Conservation (phyloP, 2,329 filamentous ascomycete genomes). For the Colletotrichum aenigma region DNA sequence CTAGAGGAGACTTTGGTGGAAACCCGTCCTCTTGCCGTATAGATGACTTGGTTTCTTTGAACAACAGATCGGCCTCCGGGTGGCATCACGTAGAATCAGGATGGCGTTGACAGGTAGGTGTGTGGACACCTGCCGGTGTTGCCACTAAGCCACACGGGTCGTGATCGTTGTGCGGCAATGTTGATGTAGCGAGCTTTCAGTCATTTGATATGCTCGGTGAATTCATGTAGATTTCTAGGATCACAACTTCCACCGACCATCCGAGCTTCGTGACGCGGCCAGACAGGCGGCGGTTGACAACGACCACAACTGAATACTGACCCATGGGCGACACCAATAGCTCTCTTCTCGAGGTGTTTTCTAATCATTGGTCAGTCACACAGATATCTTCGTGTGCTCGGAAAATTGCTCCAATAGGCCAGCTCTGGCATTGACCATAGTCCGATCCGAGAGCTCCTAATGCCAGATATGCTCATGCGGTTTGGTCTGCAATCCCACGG, state of each 20-base stretch:
- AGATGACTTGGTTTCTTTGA: neutral
- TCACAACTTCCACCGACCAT: neutral
- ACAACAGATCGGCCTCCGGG: neutral
- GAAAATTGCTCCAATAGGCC: neutral
- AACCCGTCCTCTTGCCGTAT: neutral
- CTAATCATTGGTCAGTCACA: neutral
- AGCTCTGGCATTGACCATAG: neutral
- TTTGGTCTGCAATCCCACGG: neutral
- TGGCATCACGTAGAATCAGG: neutral
- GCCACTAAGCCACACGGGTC: neutral
- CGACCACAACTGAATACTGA: neutral
- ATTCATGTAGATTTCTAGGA: neutral
- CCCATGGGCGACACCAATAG: neutral
- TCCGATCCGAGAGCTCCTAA: neutral
- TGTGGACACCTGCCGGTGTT: neutral
- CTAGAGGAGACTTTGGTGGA: neutral
- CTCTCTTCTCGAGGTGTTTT: neutral
- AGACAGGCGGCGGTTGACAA: neutral
- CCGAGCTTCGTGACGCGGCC: neutral
- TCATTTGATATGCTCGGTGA: neutral
- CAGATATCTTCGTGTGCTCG: neutral
- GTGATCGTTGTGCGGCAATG: neutral
- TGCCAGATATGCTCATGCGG: neutral
- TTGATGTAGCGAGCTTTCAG: neutral
- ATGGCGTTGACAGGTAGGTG: neutral